These are phyloP conservation scores for Rhodotorula taiwanensis DNA, from an alignment of 768 basidiomycete genomes.

Conservation along the genomic window DNA sequence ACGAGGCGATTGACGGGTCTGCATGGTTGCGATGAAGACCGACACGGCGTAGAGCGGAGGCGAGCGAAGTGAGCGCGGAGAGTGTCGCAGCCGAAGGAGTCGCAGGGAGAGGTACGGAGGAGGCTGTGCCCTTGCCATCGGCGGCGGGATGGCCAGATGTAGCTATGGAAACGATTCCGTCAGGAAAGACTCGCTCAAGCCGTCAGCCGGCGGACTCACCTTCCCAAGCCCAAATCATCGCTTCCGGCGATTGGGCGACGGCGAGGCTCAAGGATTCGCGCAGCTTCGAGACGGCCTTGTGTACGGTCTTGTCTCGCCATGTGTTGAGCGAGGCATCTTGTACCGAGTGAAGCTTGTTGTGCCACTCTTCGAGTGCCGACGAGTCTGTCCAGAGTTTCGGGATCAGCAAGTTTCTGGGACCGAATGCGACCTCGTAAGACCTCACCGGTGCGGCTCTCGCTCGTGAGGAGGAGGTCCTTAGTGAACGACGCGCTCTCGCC, in stretches of 20 bases:
- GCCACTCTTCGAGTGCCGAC: conserved; percentile 2
- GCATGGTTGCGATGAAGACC: conserved; percentile 1
- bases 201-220: neutral
- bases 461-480: conserved; percentile 17
- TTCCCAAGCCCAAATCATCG: conserved; percentile 5
- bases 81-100: conserved; percentile 1
- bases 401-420: neutral
- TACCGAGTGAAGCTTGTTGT: neutral
- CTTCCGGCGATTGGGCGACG: neutral
- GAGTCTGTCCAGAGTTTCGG: neutral
- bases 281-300: neutral
- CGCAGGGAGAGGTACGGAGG: neutral
- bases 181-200: neutral
- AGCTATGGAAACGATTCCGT: neutral
- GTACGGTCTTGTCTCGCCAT: conserved; percentile 18
- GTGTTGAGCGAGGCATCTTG: conserved; percentile 8
- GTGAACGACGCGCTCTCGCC: conserved; percentile 5
- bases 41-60: neutral
- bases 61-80: conserved; percentile 1
- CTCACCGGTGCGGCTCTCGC: neutral
- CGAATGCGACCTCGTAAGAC: neutral
- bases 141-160: neutral
- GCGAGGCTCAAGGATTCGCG: neutral
- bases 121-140: no score
- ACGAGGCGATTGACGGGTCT: neutral